Conservation (phyloP, 495 filamentous ascomycete species). For the Neurospora tetraspora region DNA sequence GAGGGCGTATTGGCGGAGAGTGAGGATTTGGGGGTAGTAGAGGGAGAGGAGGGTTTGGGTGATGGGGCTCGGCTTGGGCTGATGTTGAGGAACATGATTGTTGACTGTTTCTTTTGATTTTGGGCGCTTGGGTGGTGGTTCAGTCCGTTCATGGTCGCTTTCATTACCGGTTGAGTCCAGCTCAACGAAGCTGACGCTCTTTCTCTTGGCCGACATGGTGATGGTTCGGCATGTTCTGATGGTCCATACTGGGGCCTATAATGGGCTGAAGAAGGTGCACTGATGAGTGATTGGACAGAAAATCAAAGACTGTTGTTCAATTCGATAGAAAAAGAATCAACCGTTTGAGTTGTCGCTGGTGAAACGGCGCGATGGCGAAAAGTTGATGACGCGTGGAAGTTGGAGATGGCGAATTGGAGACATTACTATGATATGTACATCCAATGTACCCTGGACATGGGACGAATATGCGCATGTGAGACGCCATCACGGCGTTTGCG, state of each 20-base stretch:
- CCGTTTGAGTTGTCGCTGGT: background rate
- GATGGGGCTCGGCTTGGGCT: slow-evolving; percentile 6
- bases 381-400: background rate
- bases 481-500: background rate
- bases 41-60: slow-evolving; percentile 60
- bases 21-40: slow-evolving; percentile 60
- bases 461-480: background rate
- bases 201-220: background rate
- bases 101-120: background rate
- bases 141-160: background rate
- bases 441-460: background rate
- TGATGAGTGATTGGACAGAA: background rate
- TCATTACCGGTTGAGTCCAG: background rate
- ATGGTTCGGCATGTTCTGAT: background rate
- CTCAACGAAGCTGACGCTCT: background rate
- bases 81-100: background rate
- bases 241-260: background rate
- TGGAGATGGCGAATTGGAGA: background rate
- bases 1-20: slow-evolving; percentile 65
- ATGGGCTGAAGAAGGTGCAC: background rate
- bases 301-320: background rate
- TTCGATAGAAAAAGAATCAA: background rate
- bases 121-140: background rate
- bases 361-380: background rate
- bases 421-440: background rate